phyloP scores from a whole-genome alignment of 352 stramenopile genomes.

The Phytophthora boehmeriae region DNA sequence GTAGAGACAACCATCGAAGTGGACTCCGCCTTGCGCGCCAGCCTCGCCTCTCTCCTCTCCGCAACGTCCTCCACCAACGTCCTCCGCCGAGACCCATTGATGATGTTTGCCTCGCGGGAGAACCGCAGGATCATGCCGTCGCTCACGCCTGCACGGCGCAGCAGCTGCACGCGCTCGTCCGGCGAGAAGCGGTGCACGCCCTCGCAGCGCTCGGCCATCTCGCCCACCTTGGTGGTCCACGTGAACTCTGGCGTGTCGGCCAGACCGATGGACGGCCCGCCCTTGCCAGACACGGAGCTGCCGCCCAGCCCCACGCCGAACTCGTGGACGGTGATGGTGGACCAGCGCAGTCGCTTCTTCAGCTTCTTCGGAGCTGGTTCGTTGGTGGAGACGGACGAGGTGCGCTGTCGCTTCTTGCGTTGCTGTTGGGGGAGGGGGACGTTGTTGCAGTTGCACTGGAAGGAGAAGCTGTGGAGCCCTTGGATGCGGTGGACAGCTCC shows the following conservation, averaged over 20 bases:
- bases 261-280: slow-evolving; percentile 59
- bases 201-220: slow-evolving; percentile 68
- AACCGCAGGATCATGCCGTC: slow-evolving; percentile 74
- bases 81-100: slow-evolving; percentile 55
- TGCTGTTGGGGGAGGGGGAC: slow-evolving; percentile 9
- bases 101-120: slow-evolving; percentile 69
- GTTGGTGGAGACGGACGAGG: slow-evolving; percentile 6
- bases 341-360: slow-evolving; percentile 61
- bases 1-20: slow-evolving; percentile 1
- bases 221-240: slow-evolving; percentile 63
- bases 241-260: slow-evolving; percentile 57
- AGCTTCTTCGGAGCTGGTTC: slow-evolving; percentile 15
- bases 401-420: slow-evolving; percentile 24
- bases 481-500: background rate
- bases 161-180: slow-evolving; percentile 54
- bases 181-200: slow-evolving; percentile 61
- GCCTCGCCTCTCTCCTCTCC: slow-evolving; percentile 41
- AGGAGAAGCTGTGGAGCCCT: slow-evolving; percentile 1
- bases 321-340: slow-evolving; percentile 64
- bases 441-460: background rate
- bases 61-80: slow-evolving; percentile 51
- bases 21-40: slow-evolving; percentile 28
- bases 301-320: slow-evolving; percentile 57
- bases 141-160: slow-evolving; percentile 54
- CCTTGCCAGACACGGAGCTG: slow-evolving; percentile 54